A percentile compares a stretch with the other conserved stretches of the same genome.
phyloP scores from a whole-genome alignment of 2,329 filamentous ascomycete genomes.

The Didymella segeticola region DNA sequence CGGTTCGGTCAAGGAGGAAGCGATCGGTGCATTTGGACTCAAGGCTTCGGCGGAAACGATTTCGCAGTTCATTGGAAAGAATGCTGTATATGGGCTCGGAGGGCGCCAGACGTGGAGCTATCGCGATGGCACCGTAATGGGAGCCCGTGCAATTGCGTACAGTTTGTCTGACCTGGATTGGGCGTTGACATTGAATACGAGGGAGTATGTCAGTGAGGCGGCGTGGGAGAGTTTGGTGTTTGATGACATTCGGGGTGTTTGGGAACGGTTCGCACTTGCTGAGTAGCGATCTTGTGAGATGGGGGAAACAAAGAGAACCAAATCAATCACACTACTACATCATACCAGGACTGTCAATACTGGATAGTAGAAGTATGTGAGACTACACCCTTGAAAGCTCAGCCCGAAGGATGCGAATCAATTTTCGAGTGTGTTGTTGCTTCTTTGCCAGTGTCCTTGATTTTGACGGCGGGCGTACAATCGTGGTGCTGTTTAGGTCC shows the following conservation, averaged over 20 bases:
- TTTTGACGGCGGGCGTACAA: too few species aligned
- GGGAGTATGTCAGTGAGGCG: constrained; percentile 7
- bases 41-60: constrained; percentile 25
- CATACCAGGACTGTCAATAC: too few species aligned
- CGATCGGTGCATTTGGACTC: constrained; percentile 23
- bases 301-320: too few species aligned
- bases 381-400: too few species aligned
- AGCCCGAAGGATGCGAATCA: too few species aligned
- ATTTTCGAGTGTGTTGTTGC: too few species aligned
- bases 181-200: constrained; percentile 15
- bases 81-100: constrained; percentile 4
- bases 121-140: constrained; percentile 10
- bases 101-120: constrained; percentile 1
- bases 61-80: constrained; percentile 20
- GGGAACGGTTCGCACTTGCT: too few species aligned
- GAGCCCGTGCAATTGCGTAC: constrained; percentile 12
- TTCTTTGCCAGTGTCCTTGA: too few species aligned
- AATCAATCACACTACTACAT: too few species aligned
- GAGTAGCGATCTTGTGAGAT: too few species aligned
- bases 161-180: constrained; percentile 9
- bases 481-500: too few species aligned
- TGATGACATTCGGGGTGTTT: background rate
- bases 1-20: constrained; percentile 25
- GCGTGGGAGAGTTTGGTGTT: constrained; percentile 7
- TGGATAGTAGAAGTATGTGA: too few species aligned